Percentiles rank a stretch among this genome's conserved stretches.
Evolutionary conservation across 2,329 filamentous ascomycete genomes (phyloP).

Genomic region (Verticillium dahliae): DNA sequence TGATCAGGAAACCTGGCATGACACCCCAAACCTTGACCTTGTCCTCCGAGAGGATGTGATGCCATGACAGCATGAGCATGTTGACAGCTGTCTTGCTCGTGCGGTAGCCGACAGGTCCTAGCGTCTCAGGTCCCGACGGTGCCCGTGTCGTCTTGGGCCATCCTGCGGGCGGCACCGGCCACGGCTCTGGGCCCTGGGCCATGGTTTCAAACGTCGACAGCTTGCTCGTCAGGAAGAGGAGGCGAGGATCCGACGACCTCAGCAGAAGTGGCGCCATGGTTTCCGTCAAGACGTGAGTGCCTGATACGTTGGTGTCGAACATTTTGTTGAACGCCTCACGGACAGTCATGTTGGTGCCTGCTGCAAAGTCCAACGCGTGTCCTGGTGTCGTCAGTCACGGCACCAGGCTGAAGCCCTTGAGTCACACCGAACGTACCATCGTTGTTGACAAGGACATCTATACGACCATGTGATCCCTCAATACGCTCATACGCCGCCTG

Average conservation of each 20-base stretch:
- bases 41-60: slow-evolving; percentile 32
- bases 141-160: slow-evolving; percentile 33
- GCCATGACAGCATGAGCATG: slow-evolving; percentile 42
- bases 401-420: background rate
- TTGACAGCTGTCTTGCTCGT: slow-evolving; percentile 36
- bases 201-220: background rate
- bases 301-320: slow-evolving; percentile 44
- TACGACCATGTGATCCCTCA: slow-evolving; percentile 15
- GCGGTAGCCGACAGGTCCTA: slow-evolving; percentile 23
- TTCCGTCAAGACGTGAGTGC: slow-evolving; percentile 30
- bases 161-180: slow-evolving; percentile 16
- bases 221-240: slow-evolving; percentile 40
- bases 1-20: slow-evolving; percentile 42
- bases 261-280: slow-evolving; percentile 34
- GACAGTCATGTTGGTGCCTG: slow-evolving; percentile 9
- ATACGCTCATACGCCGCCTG: slow-evolving; percentile 18
- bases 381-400: background rate
- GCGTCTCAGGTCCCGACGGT: background rate
- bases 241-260: slow-evolving; percentile 30
- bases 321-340: slow-evolving; percentile 36
- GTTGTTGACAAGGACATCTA: slow-evolving; percentile 28
- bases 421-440: slow-evolving; percentile 13
- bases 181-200: slow-evolving; percentile 28
- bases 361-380: background rate
- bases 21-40: slow-evolving; percentile 43